Evolutionary conservation across 1,284 basidiomycete genomes (phyloP), one percentile per base, ranked within the genome.

Genomic region (Tilletia caries): DNA sequence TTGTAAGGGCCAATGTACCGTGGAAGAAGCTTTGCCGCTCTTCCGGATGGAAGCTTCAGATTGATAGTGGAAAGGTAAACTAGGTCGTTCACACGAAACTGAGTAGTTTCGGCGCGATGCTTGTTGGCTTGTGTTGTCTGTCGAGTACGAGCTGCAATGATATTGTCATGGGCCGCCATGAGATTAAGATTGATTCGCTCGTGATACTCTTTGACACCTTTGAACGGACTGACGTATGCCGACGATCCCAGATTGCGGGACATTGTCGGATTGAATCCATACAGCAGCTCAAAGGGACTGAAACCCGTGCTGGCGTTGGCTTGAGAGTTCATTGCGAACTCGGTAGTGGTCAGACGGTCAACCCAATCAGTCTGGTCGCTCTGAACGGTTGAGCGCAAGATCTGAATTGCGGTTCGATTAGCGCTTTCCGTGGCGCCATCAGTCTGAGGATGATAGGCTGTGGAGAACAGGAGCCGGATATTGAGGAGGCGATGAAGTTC

Each of bases 381-480:
- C 18, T 71, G 68, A 48, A 62, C 32, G 65, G 71, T 81, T 25
- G 73, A 46, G 4, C 75, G 71, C 18, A 82, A 65, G 58, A 79
- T 83, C 33, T 73, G 68, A n/a, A 77, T 76, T 2, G 88, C 70
- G 0, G 75, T 79, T 69, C 86, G 85, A 71, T 87, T 87, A 13
- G 83, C 72, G 0, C 78, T 65, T 75, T 88, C 85, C 0, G 85
- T 85, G 62, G 86, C 84, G 0, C 87, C 85, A 67, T 88, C 84
- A 0, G 85, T 82, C 70, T 87, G 79, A 0, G 86, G 62, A 82
- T 66, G 29, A 75, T 78, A 10, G 68, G 71, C 71, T 81, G 85
- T 5, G 83, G 85, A 0, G 43, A 77, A 65, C 5, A 46, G 48
- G 8, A 62, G 68, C 20, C 52, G 76, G 13, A 86, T 60, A 29